phyloP scores from a whole-genome alignment of 345 rosid species.

The Eucalyptus erythrocorys region DNA sequence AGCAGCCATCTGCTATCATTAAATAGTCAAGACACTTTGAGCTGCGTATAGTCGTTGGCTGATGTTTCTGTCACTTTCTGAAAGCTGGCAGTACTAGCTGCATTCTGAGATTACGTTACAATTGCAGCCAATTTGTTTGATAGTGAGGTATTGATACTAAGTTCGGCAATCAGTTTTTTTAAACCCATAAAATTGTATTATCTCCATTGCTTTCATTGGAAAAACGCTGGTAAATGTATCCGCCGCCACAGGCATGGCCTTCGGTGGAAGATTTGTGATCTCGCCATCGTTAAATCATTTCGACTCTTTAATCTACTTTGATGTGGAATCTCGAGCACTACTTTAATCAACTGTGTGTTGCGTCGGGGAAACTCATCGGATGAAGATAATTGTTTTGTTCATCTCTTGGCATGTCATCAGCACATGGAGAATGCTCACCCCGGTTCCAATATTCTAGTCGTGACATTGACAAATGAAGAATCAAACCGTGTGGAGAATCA shows the following conservation, averaged over 20 bases:
- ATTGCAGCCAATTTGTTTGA: background rate
- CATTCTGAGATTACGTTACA: background rate
- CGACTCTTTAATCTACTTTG: background rate
- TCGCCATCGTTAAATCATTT: background rate
- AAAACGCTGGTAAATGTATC: background rate
- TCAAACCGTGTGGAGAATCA: constrained; percentile 92
- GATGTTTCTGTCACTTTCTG: constrained; percentile 9
- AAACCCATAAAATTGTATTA: background rate
- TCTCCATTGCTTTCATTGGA: background rate
- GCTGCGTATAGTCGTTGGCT: background rate
- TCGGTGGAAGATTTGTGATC: constrained; percentile 5
- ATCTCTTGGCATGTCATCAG: constrained; percentile 40
- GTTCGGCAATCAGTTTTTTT: background rate
- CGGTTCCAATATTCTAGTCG: constrained; percentile 81
- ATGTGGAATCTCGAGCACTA: background rate
- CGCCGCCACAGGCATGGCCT: background rate
- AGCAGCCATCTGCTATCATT: background rate
- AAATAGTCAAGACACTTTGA: background rate
- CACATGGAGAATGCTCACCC: constrained; percentile 98
- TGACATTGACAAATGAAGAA: constrained; percentile 84
- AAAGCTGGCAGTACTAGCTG: constrained; percentile 16
- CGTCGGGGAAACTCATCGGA: background rate
- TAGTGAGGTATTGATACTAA: background rate
- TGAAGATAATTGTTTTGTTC: constrained; percentile 11
- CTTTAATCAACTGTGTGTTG: background rate